Evolutionary conservation across 805 yeast genomes (phyloP).

Genomic region (Teunomyces barrocoloradensis): DNA sequence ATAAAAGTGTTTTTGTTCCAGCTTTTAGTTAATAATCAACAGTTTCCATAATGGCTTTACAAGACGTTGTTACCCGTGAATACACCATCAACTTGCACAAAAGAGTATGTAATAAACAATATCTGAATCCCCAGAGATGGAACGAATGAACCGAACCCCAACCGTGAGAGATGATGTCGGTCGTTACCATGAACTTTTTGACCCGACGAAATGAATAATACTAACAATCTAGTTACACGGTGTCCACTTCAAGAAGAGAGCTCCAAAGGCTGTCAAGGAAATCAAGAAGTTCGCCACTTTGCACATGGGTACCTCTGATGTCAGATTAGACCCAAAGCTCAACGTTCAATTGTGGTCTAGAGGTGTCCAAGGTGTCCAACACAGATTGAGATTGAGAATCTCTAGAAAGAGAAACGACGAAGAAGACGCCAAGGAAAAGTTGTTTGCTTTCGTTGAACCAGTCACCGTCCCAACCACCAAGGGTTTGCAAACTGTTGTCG

Average conservation of each 20-base stretch:
- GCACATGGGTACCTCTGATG: slow-evolving; percentile 99
- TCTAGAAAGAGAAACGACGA: slow-evolving; percentile 99
- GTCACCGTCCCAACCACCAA: slow-evolving; percentile 91
- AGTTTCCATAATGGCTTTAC: slow-evolving; percentile 68
- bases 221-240: slow-evolving; percentile 82
- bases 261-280: slow-evolving; percentile 99
- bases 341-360: slow-evolving; percentile 99
- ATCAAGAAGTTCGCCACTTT: slow-evolving; percentile 97
- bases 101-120: slow-evolving; percentile 67
- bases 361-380: slow-evolving; percentile 99
- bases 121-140: background rate
- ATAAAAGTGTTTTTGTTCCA: slow-evolving; percentile 5
- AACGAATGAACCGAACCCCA: background rate
- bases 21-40: slow-evolving; percentile 13
- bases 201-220: slow-evolving; percentile 18
- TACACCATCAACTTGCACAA: slow-evolving; percentile 99
- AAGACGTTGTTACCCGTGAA: slow-evolving; percentile 99
- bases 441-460: slow-evolving; percentile 97
- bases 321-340: slow-evolving; percentile 97
- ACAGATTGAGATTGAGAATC: slow-evolving; percentile 97
- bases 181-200: slow-evolving; percentile 4
- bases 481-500: slow-evolving; percentile 97
- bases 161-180: background rate
- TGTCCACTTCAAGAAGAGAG: slow-evolving; percentile 98
- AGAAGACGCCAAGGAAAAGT: slow-evolving; percentile 97